A percentile compares a stretch with the other conserved stretches of the same genome.
Evolutionary conservation across 441 rosid genomes (phyloP).

Genomic region (Erodium chrysanthum): DNA sequence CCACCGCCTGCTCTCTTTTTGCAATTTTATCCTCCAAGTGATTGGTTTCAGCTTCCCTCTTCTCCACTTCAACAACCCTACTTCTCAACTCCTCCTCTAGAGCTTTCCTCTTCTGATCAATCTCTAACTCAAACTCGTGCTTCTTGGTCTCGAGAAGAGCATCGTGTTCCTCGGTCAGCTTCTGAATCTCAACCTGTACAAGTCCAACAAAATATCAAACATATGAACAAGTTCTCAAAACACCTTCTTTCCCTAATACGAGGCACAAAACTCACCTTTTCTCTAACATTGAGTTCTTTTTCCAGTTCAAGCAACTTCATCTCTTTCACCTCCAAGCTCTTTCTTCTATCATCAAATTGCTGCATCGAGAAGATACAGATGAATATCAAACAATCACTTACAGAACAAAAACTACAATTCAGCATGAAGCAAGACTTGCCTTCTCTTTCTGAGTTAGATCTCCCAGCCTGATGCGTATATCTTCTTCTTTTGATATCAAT

Average conservation of each 20-base stretch:
- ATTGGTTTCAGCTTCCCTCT: conserved; percentile 66
- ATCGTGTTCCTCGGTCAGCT: conserved; percentile 62
- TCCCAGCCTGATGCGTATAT: conserved; percentile 47
- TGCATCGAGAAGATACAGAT: conserved; percentile 27
- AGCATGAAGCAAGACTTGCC: conserved; percentile 32
- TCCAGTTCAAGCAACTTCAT: conserved; percentile 47
- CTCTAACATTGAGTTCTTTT: conserved; percentile 73
- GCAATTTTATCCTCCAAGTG: conserved; percentile 72
- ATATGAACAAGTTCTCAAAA: background rate
- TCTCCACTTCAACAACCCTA: conserved; percentile 60
- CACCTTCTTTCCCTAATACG: background rate
- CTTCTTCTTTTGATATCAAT: conserved; percentile 60
- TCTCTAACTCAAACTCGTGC: conserved; percentile 66
- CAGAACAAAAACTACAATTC: background rate
- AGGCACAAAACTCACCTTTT: conserved; percentile 42
- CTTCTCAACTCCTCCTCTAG: conserved; percentile 57
- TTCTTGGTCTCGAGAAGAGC: conserved; percentile 53
- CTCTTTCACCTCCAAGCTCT: conserved; percentile 57
- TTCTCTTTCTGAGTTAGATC: conserved; percentile 48
- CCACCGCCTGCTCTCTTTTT: conserved; percentile 66
- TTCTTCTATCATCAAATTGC: conserved; percentile 48
- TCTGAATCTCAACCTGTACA: conserved; percentile 63
- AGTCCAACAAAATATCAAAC: conserved; percentile 18
- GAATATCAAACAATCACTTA: background rate
- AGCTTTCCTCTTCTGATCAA: conserved; percentile 62